Conservation (phyloP, 371 early-diverging fungal genomes). For the Mortierella sp. region DNA sequence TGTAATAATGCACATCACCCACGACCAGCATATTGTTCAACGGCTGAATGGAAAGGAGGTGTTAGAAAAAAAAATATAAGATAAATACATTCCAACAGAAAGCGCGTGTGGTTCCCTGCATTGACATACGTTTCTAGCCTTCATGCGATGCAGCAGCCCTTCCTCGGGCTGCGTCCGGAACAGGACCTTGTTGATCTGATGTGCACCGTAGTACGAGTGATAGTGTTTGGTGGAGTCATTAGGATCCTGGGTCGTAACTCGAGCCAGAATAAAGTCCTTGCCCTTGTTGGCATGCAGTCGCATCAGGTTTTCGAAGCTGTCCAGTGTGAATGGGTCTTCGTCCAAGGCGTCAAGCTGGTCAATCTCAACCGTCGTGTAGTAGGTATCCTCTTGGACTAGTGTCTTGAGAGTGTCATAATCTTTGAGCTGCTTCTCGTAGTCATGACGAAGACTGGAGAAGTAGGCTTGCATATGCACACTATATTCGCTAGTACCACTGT, state of each 20-base stretch:
- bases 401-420: constrained; percentile 20
- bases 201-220: constrained; percentile 79
- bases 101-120: not conserved
- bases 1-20: constrained; percentile 64
- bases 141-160: constrained; percentile 82
- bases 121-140: constrained; percentile 77
- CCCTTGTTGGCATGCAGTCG: constrained; percentile 64
- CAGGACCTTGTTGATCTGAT: constrained; percentile 84
- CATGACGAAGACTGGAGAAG: constrained; percentile 12
- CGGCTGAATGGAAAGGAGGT: constrained; percentile 15
- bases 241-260: constrained; percentile 84
- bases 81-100: not conserved
- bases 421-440: constrained; percentile 23
- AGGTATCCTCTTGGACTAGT: constrained; percentile 48
- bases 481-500: constrained; percentile 1
- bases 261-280: constrained; percentile 83
- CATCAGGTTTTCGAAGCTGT: constrained; percentile 75
- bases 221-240: constrained; percentile 57
- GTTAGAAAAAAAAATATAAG: not conserved
- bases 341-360: constrained; percentile 51
- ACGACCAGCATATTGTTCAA: constrained; percentile 58
- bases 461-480: constrained; percentile 21
- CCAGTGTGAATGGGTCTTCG: constrained; percentile 87
- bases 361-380: constrained; percentile 62
- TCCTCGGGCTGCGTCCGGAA: constrained; percentile 81